Evolutionary conservation across 768 basidiomycete genomes (phyloP), one percentile per base, ranked within the genome.

Genomic region (Lentinula edodes): DNA sequence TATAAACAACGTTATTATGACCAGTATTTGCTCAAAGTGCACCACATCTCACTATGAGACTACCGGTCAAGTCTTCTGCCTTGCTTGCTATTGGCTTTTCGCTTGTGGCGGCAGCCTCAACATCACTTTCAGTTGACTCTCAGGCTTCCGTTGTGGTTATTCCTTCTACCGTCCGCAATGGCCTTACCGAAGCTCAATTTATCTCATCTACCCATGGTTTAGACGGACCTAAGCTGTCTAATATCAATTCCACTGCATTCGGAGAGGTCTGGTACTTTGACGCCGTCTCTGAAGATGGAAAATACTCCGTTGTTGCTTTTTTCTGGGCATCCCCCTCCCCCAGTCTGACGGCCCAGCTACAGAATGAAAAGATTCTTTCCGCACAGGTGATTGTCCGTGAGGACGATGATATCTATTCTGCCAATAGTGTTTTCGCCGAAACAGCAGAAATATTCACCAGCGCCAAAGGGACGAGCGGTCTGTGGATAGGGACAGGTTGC

Each of bases 191-290:
- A 12, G 15, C 50, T 23, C 18, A 51, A 51, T 51, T 20, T 28
- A 51, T 28, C 1, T 20, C 50, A 16, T 51, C 53, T 15, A 15
- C 53, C 8, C 42, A 52, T 15, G 52, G 39, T 0, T 43, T 65
- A 1, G 66, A 65, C 32, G 66, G 45, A 0, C 62, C 64, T 12
- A 65, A 65, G 51, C 9, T 52, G 28, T 32, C 53, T 1, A 64
- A 62, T 2, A 61, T 67, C 34, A 67, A 67, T 42, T 56, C 20
- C 2, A 60, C 64, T 6, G 52, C 54, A 15, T 65, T 62, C 35
- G 50, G 50, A 51, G 66, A 67, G 39, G 62, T 64, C 59, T 67
- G 66, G 66, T 67, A 65, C 58, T 67, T 66, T 20, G 65, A 67
- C 50, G 63, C 59, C 16, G 65, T 66, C 15, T 64, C 67, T 38